These are phyloP conservation scores for Thuidium tamariscinum DNA, from an alignment of 225 moss, liverwort and hornwort species.

Conservation along the genomic window DNA sequence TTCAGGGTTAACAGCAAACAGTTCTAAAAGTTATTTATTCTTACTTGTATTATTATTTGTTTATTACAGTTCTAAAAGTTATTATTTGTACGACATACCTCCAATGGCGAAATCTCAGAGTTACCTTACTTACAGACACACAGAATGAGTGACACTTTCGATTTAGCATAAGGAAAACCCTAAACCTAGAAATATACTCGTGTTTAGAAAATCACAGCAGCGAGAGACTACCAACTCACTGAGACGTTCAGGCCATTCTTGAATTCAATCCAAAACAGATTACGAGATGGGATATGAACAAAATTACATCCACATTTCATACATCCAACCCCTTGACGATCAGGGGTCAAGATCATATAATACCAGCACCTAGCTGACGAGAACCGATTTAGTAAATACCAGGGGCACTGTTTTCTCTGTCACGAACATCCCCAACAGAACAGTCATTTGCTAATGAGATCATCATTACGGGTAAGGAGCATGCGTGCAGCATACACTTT, in stretches of 20 bases:
- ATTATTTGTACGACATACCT: not conserved
- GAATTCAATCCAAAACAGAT: not conserved
- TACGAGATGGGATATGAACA: not conserved
- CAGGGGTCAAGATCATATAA: slow-evolving; percentile 1
- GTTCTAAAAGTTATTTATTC: no score
- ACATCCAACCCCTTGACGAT: slow-evolving; percentile 6
- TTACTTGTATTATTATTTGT: no score
- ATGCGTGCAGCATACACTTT: slow-evolving; percentile 16
- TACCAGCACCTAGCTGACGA: slow-evolving; percentile 14
- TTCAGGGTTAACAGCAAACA: not conserved
- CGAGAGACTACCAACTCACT: not conserved
- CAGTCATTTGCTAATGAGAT: slow-evolving; percentile 2
- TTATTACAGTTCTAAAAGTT: no score
- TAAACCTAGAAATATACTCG: not conserved
- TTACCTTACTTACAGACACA: no score
- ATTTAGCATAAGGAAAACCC: not conserved
- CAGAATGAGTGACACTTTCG: no score
- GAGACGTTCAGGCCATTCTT: not conserved
- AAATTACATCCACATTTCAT: slow-evolving; percentile 20
- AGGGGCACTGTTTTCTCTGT: slow-evolving; percentile 4
- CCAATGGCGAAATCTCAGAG: not conserved
- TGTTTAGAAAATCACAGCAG: not conserved
- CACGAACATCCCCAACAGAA: slow-evolving; percentile 10
- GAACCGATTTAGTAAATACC: slow-evolving; percentile 20
- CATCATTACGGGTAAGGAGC: not conserved